Conservation (phyloP, 2,329 filamentous ascomycete species). For the Colletotrichum phormii region DNA sequence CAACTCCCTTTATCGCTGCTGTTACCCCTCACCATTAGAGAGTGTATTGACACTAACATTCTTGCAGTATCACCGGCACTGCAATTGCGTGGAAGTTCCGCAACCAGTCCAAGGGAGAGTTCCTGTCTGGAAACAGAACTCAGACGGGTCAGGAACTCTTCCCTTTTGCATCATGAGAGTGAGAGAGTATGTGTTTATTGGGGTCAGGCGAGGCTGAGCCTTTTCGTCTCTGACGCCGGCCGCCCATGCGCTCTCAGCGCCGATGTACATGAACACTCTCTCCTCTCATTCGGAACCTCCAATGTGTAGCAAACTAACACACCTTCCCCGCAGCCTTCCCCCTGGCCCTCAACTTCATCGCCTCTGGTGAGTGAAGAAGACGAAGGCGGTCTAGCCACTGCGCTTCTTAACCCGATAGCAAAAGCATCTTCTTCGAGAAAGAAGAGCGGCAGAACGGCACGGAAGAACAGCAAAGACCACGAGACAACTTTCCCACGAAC, state of each 20-base stretch:
- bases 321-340: conserved; percentile 70
- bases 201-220: neutral
- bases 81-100: conserved; percentile 68
- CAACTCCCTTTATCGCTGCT: neutral
- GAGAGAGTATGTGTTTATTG: neutral
- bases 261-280: neutral
- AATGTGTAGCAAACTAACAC: conserved; percentile 43
- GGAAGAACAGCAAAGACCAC: neutral
- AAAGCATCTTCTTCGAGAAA: conserved; percentile 2
- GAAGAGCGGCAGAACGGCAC: conserved; percentile 35
- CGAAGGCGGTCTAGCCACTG: conserved; percentile 31
- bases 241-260: neutral
- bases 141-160: conserved; percentile 77
- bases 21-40: neutral
- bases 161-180: neutral
- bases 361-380: conserved; percentile 82
- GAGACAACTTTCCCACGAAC: conserved; percentile 43
- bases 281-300: neutral
- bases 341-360: conserved; percentile 89
- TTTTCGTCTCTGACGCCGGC: neutral
- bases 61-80: conserved; percentile 70
- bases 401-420: conserved; percentile 24
- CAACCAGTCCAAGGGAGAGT: conserved; percentile 76
- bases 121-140: conserved; percentile 81
- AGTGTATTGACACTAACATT: neutral